Evolutionary conservation across 805 yeast genomes (phyloP), one percentile per base, ranked within the genome.

Genomic region (Lipomyces orientalis): DNA sequence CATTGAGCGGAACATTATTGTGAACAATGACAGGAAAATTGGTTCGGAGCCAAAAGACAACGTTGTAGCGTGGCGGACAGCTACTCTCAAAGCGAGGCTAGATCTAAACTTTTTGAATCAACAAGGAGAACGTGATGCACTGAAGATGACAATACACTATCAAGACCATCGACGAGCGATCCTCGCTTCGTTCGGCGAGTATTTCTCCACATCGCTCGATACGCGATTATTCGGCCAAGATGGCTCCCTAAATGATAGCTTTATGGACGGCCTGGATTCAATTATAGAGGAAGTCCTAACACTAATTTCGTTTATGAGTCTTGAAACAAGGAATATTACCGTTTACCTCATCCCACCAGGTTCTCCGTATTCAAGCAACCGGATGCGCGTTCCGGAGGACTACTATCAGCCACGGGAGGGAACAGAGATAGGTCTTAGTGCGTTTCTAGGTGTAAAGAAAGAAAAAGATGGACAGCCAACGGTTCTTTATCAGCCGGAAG

Each of bases 401-500:
- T 22, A 8, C 10, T 22, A 16, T 31, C 29, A 34, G 33, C 61
- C 52, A n/a, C 14, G 14, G 22, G 37, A 58, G 39, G 61, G 61
- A 14, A 35, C 19, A 2, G n/a, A 1, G 22, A 22, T 58, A 4
- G 14, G 9, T 0, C 54, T 49, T 19, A 46, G 61, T 22, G 60
- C 58, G 31, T 58, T 58, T 58, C 14, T 58, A 29, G 22, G 58
- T 12, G 59, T 58, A 14, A 14, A 22, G 31, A 58, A 58, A 8
- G 12, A 2, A 2, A 39, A 58, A 31, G 54, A 58, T n/a, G 37
- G 37, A 6, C 31, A 58, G 6, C 7, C 12, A 6, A 4, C 37
- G 10, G 61, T 58, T 10, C 34, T 58, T 9, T 58, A 35, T 49
- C 34, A 19, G n/a, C 19, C 61, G 22, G 58, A 58, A 39, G 61